Evolutionary conservation across 192 early-diverging fungal genomes (phyloP).

Genomic region (Mortierella hygrophila): DNA sequence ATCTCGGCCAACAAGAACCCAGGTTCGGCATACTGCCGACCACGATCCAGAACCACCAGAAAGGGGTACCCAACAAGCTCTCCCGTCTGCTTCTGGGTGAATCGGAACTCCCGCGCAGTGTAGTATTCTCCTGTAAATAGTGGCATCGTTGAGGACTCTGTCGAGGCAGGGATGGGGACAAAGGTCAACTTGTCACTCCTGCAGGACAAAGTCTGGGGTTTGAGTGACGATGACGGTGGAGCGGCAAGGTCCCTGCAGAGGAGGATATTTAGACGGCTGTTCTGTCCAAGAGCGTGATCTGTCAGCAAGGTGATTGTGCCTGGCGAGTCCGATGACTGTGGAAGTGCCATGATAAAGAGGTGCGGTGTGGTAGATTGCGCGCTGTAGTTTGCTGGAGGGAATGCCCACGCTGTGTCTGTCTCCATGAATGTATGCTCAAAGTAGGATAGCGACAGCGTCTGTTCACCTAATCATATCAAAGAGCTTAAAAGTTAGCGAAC

Average conservation of each 20-base stretch:
- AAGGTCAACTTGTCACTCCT: conserved; percentile 14
- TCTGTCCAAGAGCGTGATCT: conserved; percentile 42
- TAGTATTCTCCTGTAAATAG: conserved; percentile 25
- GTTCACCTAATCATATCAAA: neutral
- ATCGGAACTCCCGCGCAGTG: conserved; percentile 37
- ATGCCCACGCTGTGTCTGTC: conserved; percentile 44
- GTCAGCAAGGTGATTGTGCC: conserved; percentile 57
- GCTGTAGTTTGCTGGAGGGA: neutral
- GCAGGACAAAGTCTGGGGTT: neutral
- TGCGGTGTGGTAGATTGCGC: conserved; percentile 14
- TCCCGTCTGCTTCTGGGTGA: conserved; percentile 21
- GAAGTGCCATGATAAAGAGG: conserved; percentile 53
- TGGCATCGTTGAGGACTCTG: conserved; percentile 21
- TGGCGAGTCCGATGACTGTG: conserved; percentile 14
- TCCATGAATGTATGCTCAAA: conserved; percentile 36
- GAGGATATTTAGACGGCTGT: conserved; percentile 46
- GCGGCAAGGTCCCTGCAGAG: conserved; percentile 55
- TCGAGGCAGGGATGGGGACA: conserved; percentile 25
- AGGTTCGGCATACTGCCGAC: conserved; percentile 12
- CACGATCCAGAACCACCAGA: conserved; percentile 53
- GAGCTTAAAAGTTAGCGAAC: neutral
- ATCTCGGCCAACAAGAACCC: conserved; percentile 62
- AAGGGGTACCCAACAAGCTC: conserved; percentile 29
- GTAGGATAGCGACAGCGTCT: conserved; percentile 12
- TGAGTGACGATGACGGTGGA: neutral